These are phyloP conservation scores for Martiniozyma asiatica DNA, from an alignment of 1,139 yeast species.

Conservation along the genomic window DNA sequence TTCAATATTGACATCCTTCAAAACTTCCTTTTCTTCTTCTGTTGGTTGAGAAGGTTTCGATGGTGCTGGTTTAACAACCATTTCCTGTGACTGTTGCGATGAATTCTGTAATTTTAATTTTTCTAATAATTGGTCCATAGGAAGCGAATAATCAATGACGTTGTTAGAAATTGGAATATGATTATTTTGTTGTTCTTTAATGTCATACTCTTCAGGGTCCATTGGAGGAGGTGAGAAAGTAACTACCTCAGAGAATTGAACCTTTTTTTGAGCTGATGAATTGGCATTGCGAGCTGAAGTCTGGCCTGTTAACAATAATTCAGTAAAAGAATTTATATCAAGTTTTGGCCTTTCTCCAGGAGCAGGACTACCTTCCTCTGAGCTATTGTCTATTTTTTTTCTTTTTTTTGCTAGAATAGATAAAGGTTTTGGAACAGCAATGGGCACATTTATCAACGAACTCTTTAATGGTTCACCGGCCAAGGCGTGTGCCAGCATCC, in stretches of 20 bases:
- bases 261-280: slow-evolving; percentile 35
- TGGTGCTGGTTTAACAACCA: background rate
- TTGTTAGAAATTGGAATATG: slow-evolving; percentile 9
- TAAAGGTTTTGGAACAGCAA: slow-evolving; percentile 57
- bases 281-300: slow-evolving; percentile 21
- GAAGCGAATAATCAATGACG: slow-evolving; percentile 44
- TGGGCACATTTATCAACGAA: slow-evolving; percentile 34
- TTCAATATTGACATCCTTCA: slow-evolving; percentile 39
- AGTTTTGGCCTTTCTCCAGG: slow-evolving; percentile 24
- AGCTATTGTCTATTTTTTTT: slow-evolving; percentile 26
- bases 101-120: slow-evolving; percentile 21
- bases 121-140: slow-evolving; percentile 60
- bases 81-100: slow-evolving; percentile 1
- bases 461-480: slow-evolving; percentile 39
- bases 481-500: slow-evolving; percentile 50
- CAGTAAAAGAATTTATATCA: slow-evolving; percentile 66
- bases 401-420: slow-evolving; percentile 52
- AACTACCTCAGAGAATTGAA: slow-evolving; percentile 59
- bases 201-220: slow-evolving; percentile 4
- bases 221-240: slow-evolving; percentile 24
- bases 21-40: slow-evolving; percentile 46
- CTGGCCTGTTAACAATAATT: slow-evolving; percentile 62
- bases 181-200: slow-evolving; percentile 6
- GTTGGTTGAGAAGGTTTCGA: no score
- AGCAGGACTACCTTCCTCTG: slow-evolving; percentile 15